Conservation (phyloP, 2,329 filamentous ascomycete genomes). For the Colletotrichum sp. region DNA sequence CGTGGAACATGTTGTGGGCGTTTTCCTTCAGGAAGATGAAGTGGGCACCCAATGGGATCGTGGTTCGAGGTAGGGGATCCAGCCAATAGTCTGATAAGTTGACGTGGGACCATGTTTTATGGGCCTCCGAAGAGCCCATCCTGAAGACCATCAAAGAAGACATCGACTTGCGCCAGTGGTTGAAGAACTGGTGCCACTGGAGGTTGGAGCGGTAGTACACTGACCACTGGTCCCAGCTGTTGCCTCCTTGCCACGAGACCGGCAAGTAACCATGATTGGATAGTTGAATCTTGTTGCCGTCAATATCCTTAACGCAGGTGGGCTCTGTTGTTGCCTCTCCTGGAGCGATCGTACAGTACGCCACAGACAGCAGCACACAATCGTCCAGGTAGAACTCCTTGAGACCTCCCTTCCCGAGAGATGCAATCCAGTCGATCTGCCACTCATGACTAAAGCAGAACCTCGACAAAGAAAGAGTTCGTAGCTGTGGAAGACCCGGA, state of each 20-base stretch:
- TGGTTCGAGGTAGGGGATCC: neutral
- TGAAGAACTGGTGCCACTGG: neutral
- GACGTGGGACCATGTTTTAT: neutral
- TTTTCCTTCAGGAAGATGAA: neutral
- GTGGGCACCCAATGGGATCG: neutral
- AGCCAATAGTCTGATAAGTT: neutral
- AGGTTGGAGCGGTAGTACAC: neutral
- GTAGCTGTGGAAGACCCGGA: constrained; percentile 39
- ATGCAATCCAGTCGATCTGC: constrained; percentile 51
- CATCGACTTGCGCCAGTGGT: neutral
- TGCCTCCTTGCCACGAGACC: neutral
- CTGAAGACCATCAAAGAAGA: neutral
- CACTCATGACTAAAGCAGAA: constrained; percentile 48
- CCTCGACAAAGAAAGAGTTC: constrained; percentile 42
- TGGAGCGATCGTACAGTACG: neutral
- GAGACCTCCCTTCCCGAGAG: constrained; percentile 40
- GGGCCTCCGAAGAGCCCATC: neutral
- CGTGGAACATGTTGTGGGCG: neutral
- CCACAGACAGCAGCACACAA: constrained; percentile 28
- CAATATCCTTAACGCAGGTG: neutral
- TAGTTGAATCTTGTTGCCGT: neutral
- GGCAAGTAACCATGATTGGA: neutral
- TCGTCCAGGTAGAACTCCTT: constrained; percentile 46
- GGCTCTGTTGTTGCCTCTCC: neutral
- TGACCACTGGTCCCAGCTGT: neutral